Base-by-base conservation (phyloP, 2,329 filamentous ascomycete species). In the Cladosporium cucumerinum region DNA sequence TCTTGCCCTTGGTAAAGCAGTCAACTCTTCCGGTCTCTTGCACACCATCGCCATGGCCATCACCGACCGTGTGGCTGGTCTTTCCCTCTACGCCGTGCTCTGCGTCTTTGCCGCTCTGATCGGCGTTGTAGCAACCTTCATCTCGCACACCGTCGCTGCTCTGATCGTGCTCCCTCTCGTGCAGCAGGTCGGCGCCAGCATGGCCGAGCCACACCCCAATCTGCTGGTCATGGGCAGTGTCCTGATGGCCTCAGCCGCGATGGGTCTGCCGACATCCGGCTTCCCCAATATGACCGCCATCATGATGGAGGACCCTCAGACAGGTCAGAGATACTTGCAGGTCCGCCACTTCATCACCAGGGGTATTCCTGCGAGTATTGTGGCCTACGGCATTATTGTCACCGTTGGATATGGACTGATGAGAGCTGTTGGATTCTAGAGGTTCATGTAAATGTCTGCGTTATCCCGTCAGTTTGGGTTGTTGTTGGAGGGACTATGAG, bases 241-340 rank as follows among this genome's bases (percentile, higher is more conserved):
- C 12, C 80, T 99, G 68, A 99, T 99, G 93, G 97, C 95, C 75
- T 94, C 90, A 69, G 93, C 93, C n/a, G 95, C 92, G 2, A 99
- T 99, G 95, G 95, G 89, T 14, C 79, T 99, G 78, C 95, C 95
- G 2, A 99, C 95, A 0, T 94, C 89, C 75, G 96, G 95, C 10
- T 99, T 99, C 81, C 95, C 95, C 1, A 99, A 99, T 72, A 99
- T 99, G 95, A 99, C 95, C 74, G 95, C 95, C 4, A 98, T 99
- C 73, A 98, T 99, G 95, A 98, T 98, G 84, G 95, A 99, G 79
- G 94, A 99, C 72, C 86, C 91, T 0, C 85, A 89, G 68, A 96
- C 93, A 0, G 95, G 95, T 10, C 92, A 96, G 75, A 85, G 95
- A 64, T 99, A 99, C 75, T 84, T 99, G 62, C 84, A 90, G 66